These are phyloP conservation scores for Beauveria caledonica DNA, from an alignment of 2,329 filamentous ascomycete species.

Conservation along the genomic window DNA sequence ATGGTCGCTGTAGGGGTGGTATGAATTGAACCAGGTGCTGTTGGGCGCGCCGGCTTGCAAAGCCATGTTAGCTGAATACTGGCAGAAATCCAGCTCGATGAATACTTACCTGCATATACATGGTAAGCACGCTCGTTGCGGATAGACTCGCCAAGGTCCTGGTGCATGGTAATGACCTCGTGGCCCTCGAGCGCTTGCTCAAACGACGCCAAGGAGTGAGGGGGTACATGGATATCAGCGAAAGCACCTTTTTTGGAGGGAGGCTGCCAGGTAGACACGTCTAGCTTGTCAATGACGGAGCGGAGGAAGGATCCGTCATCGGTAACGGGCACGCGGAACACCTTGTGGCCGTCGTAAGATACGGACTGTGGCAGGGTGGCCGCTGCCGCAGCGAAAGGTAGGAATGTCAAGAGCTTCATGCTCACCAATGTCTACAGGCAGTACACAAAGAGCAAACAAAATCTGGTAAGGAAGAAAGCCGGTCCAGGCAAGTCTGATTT, in stretches of 20 bases:
- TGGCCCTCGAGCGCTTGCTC: conserved; percentile 22
- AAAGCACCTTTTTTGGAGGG: conserved; percentile 25
- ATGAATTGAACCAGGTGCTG: conserved; percentile 42
- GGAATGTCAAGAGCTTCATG: conserved; percentile 1
- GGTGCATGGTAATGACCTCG: conserved; percentile 27
- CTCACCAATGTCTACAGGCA: neutral
- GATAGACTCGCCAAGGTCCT: conserved; percentile 32
- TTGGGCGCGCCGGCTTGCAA: conserved; percentile 19
- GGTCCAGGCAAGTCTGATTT: neutral
- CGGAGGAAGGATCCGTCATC: conserved; percentile 22
- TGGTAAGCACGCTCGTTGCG: conserved; percentile 24
- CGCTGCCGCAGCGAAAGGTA: conserved; percentile 3
- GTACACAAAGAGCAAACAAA: neutral
- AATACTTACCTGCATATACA: conserved; percentile 17
- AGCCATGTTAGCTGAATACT: neutral
- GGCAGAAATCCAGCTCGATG: too few relatives aligned
- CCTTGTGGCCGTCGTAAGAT: conserved; percentile 37
- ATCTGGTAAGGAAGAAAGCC: too few relatives aligned
- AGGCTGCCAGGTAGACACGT: conserved; percentile 30
- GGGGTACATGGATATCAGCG: conserved; percentile 34
- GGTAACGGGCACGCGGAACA: conserved; percentile 33
- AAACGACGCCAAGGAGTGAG: conserved; percentile 26
- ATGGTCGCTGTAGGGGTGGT: conserved; percentile 45
- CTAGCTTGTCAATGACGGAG: conserved; percentile 26
- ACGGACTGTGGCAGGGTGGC: conserved; percentile 16